Evolutionary conservation across 2,329 filamentous ascomycete species (phyloP).

Genomic region (Nemania serpens): DNA sequence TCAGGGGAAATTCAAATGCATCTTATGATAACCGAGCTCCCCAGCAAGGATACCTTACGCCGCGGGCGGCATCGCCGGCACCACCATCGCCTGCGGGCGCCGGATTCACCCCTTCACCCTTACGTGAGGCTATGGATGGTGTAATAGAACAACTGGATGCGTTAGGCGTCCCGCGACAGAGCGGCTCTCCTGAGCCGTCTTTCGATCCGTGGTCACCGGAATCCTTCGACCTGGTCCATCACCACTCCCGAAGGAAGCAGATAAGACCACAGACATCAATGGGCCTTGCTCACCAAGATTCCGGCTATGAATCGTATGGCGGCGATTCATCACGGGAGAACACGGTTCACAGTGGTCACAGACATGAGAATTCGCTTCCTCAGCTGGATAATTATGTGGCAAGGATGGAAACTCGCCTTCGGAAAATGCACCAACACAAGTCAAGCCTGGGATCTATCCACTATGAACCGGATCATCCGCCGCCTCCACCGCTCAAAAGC

Average conservation of each 20-base stretch:
- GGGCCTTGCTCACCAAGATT: slow-evolving; percentile 67
- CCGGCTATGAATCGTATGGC: slow-evolving; percentile 64
- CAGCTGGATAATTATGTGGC: slow-evolving; percentile 86
- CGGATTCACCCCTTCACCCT: slow-evolving; percentile 83
- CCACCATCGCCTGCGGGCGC: slow-evolving; percentile 70
- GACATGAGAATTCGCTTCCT: slow-evolving; percentile 63
- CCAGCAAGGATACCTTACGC: slow-evolving; percentile 54
- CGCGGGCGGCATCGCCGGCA: slow-evolving; percentile 64
- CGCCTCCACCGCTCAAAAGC: slow-evolving; percentile 53
- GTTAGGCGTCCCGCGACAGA: slow-evolving; percentile 68
- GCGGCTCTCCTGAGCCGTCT: slow-evolving; percentile 59
- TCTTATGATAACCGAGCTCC: slow-evolving; percentile 47
- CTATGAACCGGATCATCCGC: slow-evolving; percentile 37
- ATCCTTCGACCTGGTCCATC: slow-evolving; percentile 68
- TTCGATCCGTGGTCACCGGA: slow-evolving; percentile 89
- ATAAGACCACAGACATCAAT: slow-evolving; percentile 72
- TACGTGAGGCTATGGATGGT: slow-evolving; percentile 95
- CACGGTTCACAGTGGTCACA: slow-evolving; percentile 48
- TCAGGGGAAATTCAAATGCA: slow-evolving; percentile 37
- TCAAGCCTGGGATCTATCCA: slow-evolving; percentile 48
- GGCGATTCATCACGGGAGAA: slow-evolving; percentile 57
- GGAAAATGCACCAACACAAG: slow-evolving; percentile 69
- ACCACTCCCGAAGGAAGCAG: slow-evolving; percentile 45
- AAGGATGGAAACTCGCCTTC: slow-evolving; percentile 84
- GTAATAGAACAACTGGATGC: slow-evolving; percentile 95